Conservation (phyloP, 2,329 filamentous ascomycete species). For the Sarocladiaceae sp. region DNA sequence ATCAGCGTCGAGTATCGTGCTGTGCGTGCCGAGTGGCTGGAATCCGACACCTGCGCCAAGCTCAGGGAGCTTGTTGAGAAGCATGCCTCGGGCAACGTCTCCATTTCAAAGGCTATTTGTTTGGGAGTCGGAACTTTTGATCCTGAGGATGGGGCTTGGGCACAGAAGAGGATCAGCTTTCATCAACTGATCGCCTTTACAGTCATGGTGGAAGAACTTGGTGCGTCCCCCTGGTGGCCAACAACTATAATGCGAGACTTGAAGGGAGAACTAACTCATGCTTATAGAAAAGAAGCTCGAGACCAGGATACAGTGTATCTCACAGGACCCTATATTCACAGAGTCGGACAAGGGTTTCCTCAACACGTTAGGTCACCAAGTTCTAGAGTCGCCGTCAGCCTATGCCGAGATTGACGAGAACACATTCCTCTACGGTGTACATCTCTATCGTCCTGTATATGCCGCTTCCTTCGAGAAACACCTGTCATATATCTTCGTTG, state of each 20-base stretch:
- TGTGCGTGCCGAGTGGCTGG: constrained; percentile 10
- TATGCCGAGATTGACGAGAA: constrained; percentile 41
- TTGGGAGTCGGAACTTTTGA: constrained; percentile 51
- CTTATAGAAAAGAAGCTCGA: constrained; percentile 15
- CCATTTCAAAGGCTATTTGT: constrained; percentile 36
- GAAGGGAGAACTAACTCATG: constrained; percentile 2
- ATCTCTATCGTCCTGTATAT: constrained; percentile 51
- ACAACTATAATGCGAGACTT: not conserved
- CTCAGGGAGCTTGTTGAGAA: constrained; percentile 6
- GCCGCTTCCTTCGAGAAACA: constrained; percentile 38
- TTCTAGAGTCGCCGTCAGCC: constrained; percentile 45
- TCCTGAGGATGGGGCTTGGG: constrained; percentile 38
- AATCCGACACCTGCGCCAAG: not conserved
- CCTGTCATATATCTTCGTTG: constrained; percentile 50
- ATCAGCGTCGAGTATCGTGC: constrained; percentile 10
- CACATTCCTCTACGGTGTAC: constrained; percentile 56
- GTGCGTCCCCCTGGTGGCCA: constrained; percentile 21
- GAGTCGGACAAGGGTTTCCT: constrained; percentile 45
- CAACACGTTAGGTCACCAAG: constrained; percentile 43
- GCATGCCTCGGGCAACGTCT: not conserved
- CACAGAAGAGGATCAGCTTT: constrained; percentile 39
- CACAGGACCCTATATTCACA: constrained; percentile 51
- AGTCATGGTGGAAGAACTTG: constrained; percentile 36
- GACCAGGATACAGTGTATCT: constrained; percentile 34
- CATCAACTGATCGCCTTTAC: constrained; percentile 49